These are phyloP conservation scores for Aegilops speltoides DNA, from an alignment of 176 grass and related monocot genomes.

Conservation along the genomic window DNA sequence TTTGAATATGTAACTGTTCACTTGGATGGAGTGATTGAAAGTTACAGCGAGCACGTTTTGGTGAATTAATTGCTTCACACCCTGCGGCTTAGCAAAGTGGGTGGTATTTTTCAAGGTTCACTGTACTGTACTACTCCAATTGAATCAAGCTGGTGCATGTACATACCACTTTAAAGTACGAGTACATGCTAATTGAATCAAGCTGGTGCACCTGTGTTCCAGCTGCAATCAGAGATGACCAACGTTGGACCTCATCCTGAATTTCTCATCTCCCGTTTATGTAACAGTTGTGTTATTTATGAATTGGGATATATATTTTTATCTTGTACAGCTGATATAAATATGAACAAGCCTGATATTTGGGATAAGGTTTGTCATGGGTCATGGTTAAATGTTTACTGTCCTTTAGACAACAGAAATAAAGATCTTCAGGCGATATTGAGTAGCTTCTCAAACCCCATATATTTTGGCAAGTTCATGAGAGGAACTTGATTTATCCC, in stretches of 20 bases:
- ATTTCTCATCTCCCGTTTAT: not conserved
- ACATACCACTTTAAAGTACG: no score
- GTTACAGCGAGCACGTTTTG: no score
- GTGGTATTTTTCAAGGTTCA: slow-evolving; percentile 13
- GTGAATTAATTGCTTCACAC: no score
- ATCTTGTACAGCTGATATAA: not conserved
- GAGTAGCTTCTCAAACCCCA: not conserved
- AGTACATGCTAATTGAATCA: not conserved
- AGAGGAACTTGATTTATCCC: no score
- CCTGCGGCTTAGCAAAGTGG: not conserved
- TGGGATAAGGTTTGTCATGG: not conserved
- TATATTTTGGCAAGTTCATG: not conserved
- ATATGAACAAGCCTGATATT: not conserved
- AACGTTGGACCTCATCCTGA: slow-evolving; percentile 20
- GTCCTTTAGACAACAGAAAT: not conserved
- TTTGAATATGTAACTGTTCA: no score
- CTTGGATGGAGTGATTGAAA: no score
- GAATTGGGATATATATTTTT: not conserved
- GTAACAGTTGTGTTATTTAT: slow-evolving; percentile 14
- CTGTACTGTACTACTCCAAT: no score
- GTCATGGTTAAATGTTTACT: not conserved
- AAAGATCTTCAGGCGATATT: not conserved
- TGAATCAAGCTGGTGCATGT: no score
- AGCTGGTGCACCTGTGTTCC: not conserved
- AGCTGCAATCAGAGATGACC: not conserved